Conservation (phyloP, 2,329 filamentous ascomycete species). For the Tricladium varicosporioides region DNA sequence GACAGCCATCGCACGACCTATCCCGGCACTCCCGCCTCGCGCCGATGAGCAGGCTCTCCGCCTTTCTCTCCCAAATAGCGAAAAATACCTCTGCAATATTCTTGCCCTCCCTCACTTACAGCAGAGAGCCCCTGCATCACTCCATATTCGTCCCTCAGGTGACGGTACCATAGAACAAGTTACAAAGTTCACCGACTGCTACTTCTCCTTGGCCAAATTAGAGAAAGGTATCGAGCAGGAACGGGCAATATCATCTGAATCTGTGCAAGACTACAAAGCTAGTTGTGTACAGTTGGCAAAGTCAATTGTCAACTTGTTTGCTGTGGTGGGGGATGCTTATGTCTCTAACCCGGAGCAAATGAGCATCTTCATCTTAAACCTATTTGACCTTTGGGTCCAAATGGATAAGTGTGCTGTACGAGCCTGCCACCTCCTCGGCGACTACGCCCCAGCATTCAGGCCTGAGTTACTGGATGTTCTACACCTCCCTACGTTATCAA, state of each 20-base stretch:
- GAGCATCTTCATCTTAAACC: conserved; percentile 50
- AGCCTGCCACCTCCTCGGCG: conserved; percentile 45
- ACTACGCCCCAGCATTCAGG: conserved; percentile 51
- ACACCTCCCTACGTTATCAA: conserved; percentile 44
- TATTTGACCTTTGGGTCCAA: conserved; percentile 56
- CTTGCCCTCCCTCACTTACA: conserved; percentile 8
- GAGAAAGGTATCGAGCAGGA: conserved; percentile 21
- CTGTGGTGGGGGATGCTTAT: conserved; percentile 38
- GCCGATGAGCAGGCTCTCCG: conserved; percentile 35
- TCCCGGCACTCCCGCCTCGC: conserved; percentile 41
- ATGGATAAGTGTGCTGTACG: conserved; percentile 50
- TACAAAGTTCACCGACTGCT: conserved; percentile 25
- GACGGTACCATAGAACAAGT: conserved; percentile 16
- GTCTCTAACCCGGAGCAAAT: conserved; percentile 45
- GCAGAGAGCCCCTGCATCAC: conserved; percentile 14
- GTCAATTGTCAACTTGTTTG: conserved; percentile 38
- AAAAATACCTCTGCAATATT: conserved; percentile 30
- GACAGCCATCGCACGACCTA: conserved; percentile 32
- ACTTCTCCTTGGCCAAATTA: conserved; percentile 25
- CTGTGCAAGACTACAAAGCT: conserved; percentile 4
- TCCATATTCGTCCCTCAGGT: conserved; percentile 14
- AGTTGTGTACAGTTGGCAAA: conserved; percentile 34
- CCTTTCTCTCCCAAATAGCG: conserved; percentile 43
- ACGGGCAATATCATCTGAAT: conserved; percentile 5
- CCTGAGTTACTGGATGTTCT: conserved; percentile 52